Percentiles rank a stretch among this genome's conserved stretches.
These are phyloP conservation scores for Pleurotus eryngii DNA, from an alignment of 768 basidiomycete species.

Conservation along the genomic window DNA sequence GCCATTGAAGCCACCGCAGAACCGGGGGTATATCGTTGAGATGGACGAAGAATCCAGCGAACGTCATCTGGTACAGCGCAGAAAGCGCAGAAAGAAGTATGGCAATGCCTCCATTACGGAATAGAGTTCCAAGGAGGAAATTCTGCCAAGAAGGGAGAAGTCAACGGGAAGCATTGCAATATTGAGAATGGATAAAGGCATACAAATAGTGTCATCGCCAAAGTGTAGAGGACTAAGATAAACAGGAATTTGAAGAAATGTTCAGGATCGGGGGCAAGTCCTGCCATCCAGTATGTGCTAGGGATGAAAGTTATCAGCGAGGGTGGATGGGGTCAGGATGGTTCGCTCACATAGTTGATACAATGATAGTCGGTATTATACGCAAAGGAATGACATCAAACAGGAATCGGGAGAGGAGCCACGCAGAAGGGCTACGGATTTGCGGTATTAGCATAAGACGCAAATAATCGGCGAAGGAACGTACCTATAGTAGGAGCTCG, in stretches of 20 bases:
- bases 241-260: conserved; percentile 95
- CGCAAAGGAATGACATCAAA: conserved; percentile 91
- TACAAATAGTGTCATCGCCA: conserved; percentile 86
- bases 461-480: not conserved
- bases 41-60: conserved; percentile 92
- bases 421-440: conserved; percentile 69
- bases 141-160: conserved; percentile 47
- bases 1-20: conserved; percentile 90
- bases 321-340: not conserved
- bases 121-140: conserved; percentile 82
- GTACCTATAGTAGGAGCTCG: conserved; percentile 82
- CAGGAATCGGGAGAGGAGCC: conserved; percentile 83
- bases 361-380: conserved; percentile 83
- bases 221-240: conserved; percentile 79
- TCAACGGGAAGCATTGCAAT: not conserved
- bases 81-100: conserved; percentile 81
- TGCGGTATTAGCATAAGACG: conserved; percentile 1
- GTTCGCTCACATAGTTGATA: conserved; percentile 70
- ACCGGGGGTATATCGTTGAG: conserved; percentile 82
- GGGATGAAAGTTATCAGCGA: conserved; percentile 7
- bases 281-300: conserved; percentile 95
- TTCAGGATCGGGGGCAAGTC: conserved; percentile 70
- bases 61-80: conserved; percentile 82
- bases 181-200: conserved; percentile 22
- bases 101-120: conserved; percentile 86